Evolutionary conservation across 805 yeast species (phyloP).

Genomic region (Barnettozyma populi): DNA sequence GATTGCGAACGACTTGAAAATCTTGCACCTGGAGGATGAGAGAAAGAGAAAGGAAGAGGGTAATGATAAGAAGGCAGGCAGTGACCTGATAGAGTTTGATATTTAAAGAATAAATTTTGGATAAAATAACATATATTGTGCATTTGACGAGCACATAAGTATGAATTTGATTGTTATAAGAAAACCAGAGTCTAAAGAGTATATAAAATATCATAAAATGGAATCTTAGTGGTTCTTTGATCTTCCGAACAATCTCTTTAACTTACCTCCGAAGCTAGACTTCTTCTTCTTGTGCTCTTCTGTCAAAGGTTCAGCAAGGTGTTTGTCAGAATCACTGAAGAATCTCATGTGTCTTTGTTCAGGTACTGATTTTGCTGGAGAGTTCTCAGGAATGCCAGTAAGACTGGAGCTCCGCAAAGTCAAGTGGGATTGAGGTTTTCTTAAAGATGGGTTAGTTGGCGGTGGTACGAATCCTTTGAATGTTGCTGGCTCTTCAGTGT

Average conservation of each 20-base stretch:
- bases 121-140: background rate
- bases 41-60: slow-evolving; percentile 9
- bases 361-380: slow-evolving; percentile 26
- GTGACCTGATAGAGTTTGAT: slow-evolving; percentile 39
- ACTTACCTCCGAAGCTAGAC: slow-evolving; percentile 31
- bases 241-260: slow-evolving; percentile 38
- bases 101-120: background rate
- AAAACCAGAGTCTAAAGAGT: background rate
- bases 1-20: slow-evolving; percentile 23
- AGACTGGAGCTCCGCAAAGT: slow-evolving; percentile 27
- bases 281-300: slow-evolving; percentile 22
- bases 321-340: slow-evolving; percentile 25
- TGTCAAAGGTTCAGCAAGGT: slow-evolving; percentile 8
- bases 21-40: slow-evolving; percentile 24
- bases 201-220: background rate
- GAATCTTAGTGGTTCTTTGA: slow-evolving; percentile 6
- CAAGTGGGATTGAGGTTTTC: slow-evolving; percentile 22
- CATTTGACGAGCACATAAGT: background rate
- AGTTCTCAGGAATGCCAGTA: slow-evolving; percentile 10
- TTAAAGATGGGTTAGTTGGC: slow-evolving; percentile 13
- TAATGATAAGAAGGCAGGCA: slow-evolving; percentile 16
- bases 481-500: slow-evolving; percentile 31
- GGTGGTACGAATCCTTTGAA: slow-evolving; percentile 17
- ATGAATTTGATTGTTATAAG: background rate
- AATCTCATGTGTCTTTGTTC: slow-evolving; percentile 23